Evolutionary conservation across 805 yeast genomes (phyloP).

Genomic region (Candida sonorensis): DNA sequence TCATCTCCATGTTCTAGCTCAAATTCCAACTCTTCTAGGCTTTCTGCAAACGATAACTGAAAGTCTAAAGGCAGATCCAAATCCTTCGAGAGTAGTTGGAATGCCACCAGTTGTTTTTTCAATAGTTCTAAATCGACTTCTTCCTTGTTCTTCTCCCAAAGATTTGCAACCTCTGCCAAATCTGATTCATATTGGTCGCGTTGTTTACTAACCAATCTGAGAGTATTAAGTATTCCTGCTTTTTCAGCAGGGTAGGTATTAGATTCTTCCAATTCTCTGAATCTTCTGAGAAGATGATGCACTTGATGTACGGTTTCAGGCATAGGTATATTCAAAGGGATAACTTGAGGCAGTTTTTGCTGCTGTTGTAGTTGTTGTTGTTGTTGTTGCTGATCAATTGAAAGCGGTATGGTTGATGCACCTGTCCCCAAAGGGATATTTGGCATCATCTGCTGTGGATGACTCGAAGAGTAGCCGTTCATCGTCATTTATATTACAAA

Average conservation of each 20-base stretch:
- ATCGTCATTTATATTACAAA: no score
- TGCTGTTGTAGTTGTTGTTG: not conserved
- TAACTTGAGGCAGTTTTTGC: not conserved
- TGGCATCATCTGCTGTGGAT: no score
- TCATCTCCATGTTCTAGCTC: conserved; percentile 2
- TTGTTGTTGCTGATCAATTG: not conserved
- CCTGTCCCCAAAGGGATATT: no score
- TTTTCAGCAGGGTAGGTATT: conserved; percentile 29
- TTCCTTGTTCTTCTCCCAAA: conserved; percentile 20
- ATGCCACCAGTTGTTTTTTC: conserved; percentile 52
- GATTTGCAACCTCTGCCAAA: conserved; percentile 22
- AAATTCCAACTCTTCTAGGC: conserved; percentile 1
- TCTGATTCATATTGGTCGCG: conserved; percentile 30
- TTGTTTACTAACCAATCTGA: conserved; percentile 34
- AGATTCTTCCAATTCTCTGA: conserved; percentile 19
- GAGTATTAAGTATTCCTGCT: conserved; percentile 35
- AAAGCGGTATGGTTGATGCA: not conserved
- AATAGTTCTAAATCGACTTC: conserved; percentile 40
- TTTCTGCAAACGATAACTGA: conserved; percentile 31
- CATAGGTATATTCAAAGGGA: conserved; percentile 16
- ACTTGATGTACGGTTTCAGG: conserved; percentile 21
- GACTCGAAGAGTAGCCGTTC: no score
- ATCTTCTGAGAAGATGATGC: conserved; percentile 22
- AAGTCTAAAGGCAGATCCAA: conserved; percentile 53
- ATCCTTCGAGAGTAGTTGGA: conserved; percentile 60